A percentile compares a stretch with the other conserved stretches of the same genome.
These are phyloP conservation scores for Trichophaea hybrida DNA, from an alignment of 2,329 filamentous ascomycete genomes.

Conservation along the genomic window DNA sequence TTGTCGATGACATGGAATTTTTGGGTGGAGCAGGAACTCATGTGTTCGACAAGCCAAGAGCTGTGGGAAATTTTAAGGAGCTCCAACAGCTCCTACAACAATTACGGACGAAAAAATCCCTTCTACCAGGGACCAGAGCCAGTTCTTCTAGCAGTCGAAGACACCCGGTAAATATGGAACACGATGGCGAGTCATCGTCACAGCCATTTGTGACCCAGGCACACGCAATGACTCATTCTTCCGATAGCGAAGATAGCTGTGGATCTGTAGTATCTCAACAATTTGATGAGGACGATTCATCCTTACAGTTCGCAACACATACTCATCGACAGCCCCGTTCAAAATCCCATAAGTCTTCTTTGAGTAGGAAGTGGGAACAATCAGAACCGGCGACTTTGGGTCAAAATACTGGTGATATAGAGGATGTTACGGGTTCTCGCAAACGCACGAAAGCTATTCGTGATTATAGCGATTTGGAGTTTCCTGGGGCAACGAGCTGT, in stretches of 20 bases:
- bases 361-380: no score
- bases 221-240: not conserved
- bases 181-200: conserved; percentile 6
- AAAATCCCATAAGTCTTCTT: not conserved
- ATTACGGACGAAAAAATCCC: not conserved
- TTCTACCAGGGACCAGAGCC: not conserved
- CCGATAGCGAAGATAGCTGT: not conserved
- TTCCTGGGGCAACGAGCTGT: conserved; percentile 1
- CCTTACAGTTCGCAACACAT: conserved; percentile 15
- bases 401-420: no score
- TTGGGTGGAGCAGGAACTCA: not conserved
- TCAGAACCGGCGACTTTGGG: no score
- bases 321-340: conserved; percentile 3
- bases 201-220: not conserved
- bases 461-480: conserved; percentile 13
- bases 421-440: no score
- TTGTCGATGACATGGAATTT: not conserved
- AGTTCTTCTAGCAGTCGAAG: not conserved
- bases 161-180: not conserved
- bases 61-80: not conserved
- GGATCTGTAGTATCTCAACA: not conserved
- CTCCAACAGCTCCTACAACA: not conserved
- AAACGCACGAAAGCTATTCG: no score
- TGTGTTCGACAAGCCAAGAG: not conserved
- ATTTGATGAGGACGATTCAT: conserved; percentile 3